phyloP scores from a whole-genome alignment of 257 asterid species.

The Eucommia ulmoides region DNA sequence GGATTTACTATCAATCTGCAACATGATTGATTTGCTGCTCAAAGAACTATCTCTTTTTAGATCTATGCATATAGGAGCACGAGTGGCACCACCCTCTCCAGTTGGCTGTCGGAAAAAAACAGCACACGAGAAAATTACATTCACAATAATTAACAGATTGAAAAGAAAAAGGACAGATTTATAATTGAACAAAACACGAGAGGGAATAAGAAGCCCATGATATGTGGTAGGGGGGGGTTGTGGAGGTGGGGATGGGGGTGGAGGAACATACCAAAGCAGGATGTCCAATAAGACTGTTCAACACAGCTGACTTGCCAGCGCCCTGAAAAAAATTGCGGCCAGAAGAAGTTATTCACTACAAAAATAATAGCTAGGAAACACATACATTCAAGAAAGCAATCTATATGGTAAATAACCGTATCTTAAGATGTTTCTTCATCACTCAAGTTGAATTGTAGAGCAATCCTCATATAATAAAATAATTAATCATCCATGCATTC shows the following conservation, averaged over 20 bases:
- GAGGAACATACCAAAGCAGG: slow-evolving; percentile 16
- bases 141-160: no score
- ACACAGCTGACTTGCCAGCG: slow-evolving; percentile 20
- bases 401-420: not conserved
- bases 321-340: slow-evolving; percentile 6
- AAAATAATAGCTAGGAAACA: not conserved
- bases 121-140: not conserved
- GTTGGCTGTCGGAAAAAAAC: not conserved
- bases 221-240: no score
- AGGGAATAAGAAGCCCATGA: not conserved
- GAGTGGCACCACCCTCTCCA: not conserved
- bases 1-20: not conserved
- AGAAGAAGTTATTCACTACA: not conserved
- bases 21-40: not conserved
- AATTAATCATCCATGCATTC: not conserved
- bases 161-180: not conserved
- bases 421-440: not conserved
- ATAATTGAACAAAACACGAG: not conserved
- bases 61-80: not conserved
- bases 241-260: no score
- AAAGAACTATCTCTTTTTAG: not conserved
- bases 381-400: not conserved
- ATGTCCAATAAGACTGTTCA: slow-evolving; percentile 18
- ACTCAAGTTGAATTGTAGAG: not conserved
- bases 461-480: not conserved